These are phyloP conservation scores for Nemania sp. DNA, from an alignment of 2,329 filamentous ascomycete species.

Conservation along the genomic window DNA sequence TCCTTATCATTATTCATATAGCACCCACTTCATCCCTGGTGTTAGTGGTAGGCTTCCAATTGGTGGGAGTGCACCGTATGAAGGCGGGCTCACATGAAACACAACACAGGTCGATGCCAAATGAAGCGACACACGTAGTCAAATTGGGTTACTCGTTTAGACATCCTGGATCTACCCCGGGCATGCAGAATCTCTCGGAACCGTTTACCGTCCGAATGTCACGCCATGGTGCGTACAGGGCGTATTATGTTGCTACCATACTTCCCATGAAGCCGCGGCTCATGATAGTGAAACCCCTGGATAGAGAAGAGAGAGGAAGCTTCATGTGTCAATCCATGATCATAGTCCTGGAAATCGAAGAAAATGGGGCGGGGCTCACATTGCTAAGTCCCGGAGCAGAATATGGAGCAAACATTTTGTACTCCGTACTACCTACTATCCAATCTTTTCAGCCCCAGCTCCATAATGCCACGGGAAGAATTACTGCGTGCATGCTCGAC, in stretches of 20 bases:
- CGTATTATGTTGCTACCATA: background rate
- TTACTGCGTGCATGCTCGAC: conserved; percentile 8
- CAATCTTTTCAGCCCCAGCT: too few relatives aligned
- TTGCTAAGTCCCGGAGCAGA: too few relatives aligned
- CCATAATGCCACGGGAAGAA: conserved; percentile 24
- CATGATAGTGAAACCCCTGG: background rate
- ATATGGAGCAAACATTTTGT: too few relatives aligned
- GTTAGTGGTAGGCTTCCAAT: background rate
- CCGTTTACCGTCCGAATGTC: conserved; percentile 9
- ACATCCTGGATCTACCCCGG: conserved; percentile 1
- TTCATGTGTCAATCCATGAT: too few relatives aligned
- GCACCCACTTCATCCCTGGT: conserved; percentile 3
- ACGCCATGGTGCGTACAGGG: conserved; percentile 3
- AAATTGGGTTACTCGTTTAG: background rate
- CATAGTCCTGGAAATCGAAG: too few relatives aligned
- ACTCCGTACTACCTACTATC: too few relatives aligned
- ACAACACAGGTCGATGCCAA: background rate
- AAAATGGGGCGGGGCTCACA: too few relatives aligned
- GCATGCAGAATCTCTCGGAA: conserved; percentile 11
- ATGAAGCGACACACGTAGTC: too few relatives aligned
- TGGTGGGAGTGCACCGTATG: background rate
- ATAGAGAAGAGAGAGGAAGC: too few relatives aligned
- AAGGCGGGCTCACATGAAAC: background rate
- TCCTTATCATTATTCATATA: conserved; percentile 6
- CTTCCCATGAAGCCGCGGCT: background rate